Percentiles rank a stretch among this genome's conserved stretches.
Evolutionary conservation across 352 stramenopile genomes (phyloP).

Genomic region (Phytophthora tentaculata): DNA sequence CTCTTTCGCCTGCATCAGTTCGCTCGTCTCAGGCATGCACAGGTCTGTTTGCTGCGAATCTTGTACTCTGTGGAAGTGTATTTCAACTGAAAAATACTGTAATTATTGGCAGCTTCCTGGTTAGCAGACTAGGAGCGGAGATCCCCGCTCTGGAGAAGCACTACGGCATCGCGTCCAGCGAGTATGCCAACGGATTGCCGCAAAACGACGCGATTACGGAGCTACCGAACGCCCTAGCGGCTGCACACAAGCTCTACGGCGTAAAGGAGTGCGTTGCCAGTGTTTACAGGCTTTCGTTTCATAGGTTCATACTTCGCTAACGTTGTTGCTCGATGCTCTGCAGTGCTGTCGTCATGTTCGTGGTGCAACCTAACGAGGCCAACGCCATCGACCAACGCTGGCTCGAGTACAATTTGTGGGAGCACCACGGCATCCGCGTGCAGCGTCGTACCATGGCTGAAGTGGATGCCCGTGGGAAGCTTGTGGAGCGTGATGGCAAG

Average conservation of each 20-base stretch:
- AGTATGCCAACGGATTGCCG: conserved; percentile 59
- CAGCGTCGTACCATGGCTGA: conserved; percentile 81
- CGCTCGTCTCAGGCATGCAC: conserved; percentile 93
- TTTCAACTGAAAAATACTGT: conserved; percentile 1
- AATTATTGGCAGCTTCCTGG: conserved; percentile 47
- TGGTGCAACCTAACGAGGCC: conserved; percentile 89
- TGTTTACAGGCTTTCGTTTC: neutral
- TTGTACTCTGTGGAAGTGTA: conserved; percentile 31
- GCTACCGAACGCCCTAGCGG: conserved; percentile 69
- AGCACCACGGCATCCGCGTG: conserved; percentile 79
- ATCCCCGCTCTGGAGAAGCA: conserved; percentile 58
- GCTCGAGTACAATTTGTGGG: conserved; percentile 93
- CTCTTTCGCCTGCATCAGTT: conserved; percentile 96
- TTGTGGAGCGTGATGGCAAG: conserved; percentile 48
- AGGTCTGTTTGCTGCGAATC: conserved; percentile 30
- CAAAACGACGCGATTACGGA: conserved; percentile 72
- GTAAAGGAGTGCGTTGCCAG: conserved; percentile 59
- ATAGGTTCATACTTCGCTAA: conserved; percentile 3
- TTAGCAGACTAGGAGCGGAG: conserved; percentile 54
- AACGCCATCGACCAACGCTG: conserved; percentile 94
- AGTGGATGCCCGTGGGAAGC: conserved; percentile 45
- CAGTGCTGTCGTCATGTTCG: conserved; percentile 89
- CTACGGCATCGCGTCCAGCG: conserved; percentile 48
- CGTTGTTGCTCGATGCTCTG: neutral
- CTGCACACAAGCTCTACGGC: conserved; percentile 75